Evolutionary conservation across 1,284 basidiomycete genomes (phyloP).

Genomic region (Irpex rosettiformis): DNA sequence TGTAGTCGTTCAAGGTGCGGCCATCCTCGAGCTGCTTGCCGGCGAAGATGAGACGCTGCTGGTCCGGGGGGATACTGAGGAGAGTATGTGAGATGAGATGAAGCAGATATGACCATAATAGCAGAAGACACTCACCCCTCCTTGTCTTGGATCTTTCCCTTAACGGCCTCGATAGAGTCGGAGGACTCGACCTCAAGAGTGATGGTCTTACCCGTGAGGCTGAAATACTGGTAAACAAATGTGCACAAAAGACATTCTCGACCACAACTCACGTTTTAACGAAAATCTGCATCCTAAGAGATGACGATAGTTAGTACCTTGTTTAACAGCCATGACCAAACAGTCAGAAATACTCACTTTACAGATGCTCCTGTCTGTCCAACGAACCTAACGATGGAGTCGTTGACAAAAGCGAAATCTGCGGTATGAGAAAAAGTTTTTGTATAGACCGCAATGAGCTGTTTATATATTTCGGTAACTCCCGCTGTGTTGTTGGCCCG

Average conservation of each 20-base stretch:
- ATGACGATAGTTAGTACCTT: neutral
- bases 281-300: slow-evolving; percentile 84
- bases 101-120: neutral
- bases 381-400: slow-evolving; percentile 83
- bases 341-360: slow-evolving; percentile 21
- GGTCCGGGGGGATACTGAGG: slow-evolving; percentile 85
- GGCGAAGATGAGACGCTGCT: slow-evolving; percentile 97
- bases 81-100: neutral
- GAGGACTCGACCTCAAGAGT: slow-evolving; percentile 96
- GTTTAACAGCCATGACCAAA: neutral
- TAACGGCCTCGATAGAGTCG: slow-evolving; percentile 98
- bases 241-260: neutral
- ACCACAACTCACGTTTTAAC: slow-evolving; percentile 77
- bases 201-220: slow-evolving; percentile 98
- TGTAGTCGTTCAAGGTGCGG: slow-evolving; percentile 86
- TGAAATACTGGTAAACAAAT: slow-evolving; percentile 28
- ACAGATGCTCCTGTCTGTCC: slow-evolving; percentile 76
- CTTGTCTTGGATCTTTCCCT: slow-evolving; percentile 95
- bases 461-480: slow-evolving; percentile 17
- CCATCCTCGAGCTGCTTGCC: slow-evolving; percentile 98
- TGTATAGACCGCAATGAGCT: slow-evolving; percentile 9
- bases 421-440: slow-evolving; percentile 19
- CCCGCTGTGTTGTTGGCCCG: slow-evolving; percentile 35
- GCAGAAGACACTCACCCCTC: slow-evolving; percentile 67
- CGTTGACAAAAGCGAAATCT: slow-evolving; percentile 75